These are phyloP conservation scores for Diaporthe australafricana DNA, from an alignment of 2,329 filamentous ascomycete species.

Conservation along the genomic window DNA sequence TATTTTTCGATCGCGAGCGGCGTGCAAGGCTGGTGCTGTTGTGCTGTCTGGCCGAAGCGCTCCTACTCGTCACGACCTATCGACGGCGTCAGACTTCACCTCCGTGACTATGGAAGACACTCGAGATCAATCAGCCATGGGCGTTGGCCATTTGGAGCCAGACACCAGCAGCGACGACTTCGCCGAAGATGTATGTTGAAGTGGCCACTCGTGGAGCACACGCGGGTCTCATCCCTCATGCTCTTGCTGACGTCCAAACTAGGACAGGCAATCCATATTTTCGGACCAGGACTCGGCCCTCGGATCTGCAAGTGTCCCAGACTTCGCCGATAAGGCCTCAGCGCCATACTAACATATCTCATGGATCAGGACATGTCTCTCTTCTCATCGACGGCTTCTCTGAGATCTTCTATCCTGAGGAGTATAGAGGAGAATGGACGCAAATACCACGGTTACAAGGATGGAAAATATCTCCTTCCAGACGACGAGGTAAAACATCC, in stretches of 20 bases:
- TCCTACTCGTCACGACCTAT: not conserved
- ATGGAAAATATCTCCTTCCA: conserved; percentile 52
- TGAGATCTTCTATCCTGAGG: conserved; percentile 46
- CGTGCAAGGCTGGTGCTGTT: not conserved
- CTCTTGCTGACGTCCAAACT: conserved; percentile 13
- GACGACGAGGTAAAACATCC: conserved; percentile 48
- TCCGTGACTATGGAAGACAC: conserved; percentile 12
- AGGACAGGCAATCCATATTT: conserved; percentile 37
- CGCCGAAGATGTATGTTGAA: conserved; percentile 35
- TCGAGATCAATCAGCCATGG: not conserved
- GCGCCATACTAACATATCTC: conserved; percentile 10
- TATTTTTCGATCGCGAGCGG: not conserved
- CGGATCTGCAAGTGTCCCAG: conserved; percentile 42
- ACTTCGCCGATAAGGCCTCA: not conserved
- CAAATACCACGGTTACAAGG: conserved; percentile 53
- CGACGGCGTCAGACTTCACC: not conserved
- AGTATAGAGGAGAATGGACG: conserved; percentile 51
- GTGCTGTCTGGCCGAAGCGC: not conserved
- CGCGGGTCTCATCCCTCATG: not conserved
- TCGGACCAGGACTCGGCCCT: conserved; percentile 44
- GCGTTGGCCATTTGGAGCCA: conserved; percentile 36
- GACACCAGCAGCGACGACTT: conserved; percentile 35
- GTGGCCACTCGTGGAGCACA: not conserved
- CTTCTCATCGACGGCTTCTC: conserved; percentile 47
- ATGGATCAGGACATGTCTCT: conserved; percentile 43